A percentile compares a stretch with the other conserved stretches of the same genome.
These are phyloP conservation scores for Darksidea phi DNA, from an alignment of 495 filamentous ascomycete species.

Conservation along the genomic window DNA sequence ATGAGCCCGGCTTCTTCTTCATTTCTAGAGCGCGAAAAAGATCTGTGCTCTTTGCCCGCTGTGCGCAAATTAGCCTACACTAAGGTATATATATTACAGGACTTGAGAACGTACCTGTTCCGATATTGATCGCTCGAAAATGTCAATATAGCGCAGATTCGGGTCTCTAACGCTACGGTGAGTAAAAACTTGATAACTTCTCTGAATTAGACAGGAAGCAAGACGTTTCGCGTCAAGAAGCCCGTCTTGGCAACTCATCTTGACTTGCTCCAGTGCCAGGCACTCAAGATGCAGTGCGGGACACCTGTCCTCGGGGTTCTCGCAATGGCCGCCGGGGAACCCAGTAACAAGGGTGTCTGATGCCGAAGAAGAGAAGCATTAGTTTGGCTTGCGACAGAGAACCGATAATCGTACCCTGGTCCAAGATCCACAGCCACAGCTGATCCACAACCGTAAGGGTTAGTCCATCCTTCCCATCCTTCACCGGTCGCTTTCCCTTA, in stretches of 20 bases:
- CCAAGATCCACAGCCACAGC: background rate
- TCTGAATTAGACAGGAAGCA: background rate
- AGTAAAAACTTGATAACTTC: background rate
- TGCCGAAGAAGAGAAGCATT: background rate
- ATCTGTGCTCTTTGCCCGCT: background rate
- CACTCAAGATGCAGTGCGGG: background rate
- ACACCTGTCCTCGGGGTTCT: background rate
- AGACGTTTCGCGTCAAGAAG: background rate
- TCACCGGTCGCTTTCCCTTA: too few species aligned
- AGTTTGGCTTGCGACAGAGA: background rate
- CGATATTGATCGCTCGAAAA: background rate
- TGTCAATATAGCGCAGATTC: background rate
- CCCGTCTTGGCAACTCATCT: background rate
- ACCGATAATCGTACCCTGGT: background rate
- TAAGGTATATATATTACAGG: background rate
- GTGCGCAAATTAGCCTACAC: background rate
- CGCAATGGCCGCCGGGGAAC: background rate
- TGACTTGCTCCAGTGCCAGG: background rate
- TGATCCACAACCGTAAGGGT: background rate
- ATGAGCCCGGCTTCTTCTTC: background rate
- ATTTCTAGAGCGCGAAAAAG: background rate
- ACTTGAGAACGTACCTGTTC: background rate
- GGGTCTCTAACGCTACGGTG: background rate
- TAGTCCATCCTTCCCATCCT: too few species aligned
- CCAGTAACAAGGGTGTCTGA: background rate